Percentiles rank a stretch among this genome's conserved stretches.
Evolutionary conservation across 1,139 yeast species (phyloP).

Genomic region (Spencermartinsiella ligniputridi): DNA sequence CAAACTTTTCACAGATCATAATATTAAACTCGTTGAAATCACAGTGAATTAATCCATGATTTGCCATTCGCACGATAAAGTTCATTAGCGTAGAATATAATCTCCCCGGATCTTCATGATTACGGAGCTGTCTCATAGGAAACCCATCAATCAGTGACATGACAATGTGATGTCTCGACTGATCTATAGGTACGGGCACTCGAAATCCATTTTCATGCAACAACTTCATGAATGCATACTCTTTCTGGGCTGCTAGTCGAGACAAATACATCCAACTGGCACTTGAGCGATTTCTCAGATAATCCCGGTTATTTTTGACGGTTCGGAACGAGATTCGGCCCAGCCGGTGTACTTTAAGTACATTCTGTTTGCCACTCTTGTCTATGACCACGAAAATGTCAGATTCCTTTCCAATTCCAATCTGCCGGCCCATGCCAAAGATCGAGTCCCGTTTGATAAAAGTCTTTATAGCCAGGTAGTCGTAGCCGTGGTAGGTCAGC

Average conservation of each 20-base stretch:
- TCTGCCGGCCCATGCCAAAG: conserved; percentile 77
- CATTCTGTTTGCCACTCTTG: conserved; percentile 57
- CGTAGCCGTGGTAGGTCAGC: conserved; percentile 83
- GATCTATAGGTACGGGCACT: conserved; percentile 87
- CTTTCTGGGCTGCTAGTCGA: conserved; percentile 86
- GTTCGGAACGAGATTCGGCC: conserved; percentile 93
- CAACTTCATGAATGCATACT: conserved; percentile 79
- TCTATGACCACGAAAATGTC: conserved; percentile 89
- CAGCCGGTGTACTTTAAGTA: conserved; percentile 82
- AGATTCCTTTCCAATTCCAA: conserved; percentile 97
- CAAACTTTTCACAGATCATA: conserved; percentile 65
- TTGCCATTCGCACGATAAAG: conserved; percentile 77
- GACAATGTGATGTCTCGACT: conserved; percentile 84
- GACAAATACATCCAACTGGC: conserved; percentile 92
- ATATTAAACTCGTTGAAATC: conserved; percentile 96
- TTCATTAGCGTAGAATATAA: conserved; percentile 82
- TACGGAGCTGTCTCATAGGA: conserved; percentile 79
- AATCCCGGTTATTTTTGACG: conserved; percentile 91
- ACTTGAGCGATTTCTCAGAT: conserved; percentile 62
- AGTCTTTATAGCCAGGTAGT: conserved; percentile 81
- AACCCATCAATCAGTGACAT: conserved; percentile 89
- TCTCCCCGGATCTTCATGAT: conserved; percentile 61
- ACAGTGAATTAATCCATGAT: conserved; percentile 90
- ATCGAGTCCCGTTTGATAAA: conserved; percentile 67
- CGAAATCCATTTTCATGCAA: conserved; percentile 69